Conservation (phyloP, 148 eudicot species). For the Arbutus unedo region DNA sequence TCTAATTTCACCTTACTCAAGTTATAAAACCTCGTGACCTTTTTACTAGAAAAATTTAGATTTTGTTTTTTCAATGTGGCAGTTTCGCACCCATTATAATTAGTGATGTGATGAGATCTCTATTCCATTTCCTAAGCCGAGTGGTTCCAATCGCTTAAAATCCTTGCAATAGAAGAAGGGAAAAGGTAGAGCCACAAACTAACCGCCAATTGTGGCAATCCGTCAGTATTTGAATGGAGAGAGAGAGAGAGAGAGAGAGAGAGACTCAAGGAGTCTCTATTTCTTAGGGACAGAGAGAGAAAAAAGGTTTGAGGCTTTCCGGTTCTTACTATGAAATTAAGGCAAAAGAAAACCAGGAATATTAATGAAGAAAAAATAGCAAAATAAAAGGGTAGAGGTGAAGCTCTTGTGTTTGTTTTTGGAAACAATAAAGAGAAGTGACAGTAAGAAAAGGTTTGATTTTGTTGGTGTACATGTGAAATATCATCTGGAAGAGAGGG, state of each 20-base stretch:
- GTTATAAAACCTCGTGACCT: no score
- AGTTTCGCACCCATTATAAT: no score
- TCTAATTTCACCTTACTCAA: no score
- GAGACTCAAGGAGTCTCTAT: background rate
- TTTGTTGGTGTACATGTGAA: background rate
- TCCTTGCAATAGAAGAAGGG: background rate
- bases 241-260: slow-evolving; percentile 8
- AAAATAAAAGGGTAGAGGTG: background rate
- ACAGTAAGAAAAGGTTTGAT: background rate
- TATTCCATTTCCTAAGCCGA: no score
- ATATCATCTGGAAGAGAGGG: background rate
- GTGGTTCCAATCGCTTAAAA: background rate
- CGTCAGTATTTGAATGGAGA: background rate
- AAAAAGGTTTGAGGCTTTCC: background rate
- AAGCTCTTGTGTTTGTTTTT: background rate
- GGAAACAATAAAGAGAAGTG: background rate
- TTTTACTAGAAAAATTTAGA: no score
- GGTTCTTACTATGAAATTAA: background rate
- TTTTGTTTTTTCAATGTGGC: no score
- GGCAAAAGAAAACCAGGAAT: background rate
- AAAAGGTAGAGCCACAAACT: background rate
- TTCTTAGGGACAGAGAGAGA: background rate
- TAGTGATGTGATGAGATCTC: no score
- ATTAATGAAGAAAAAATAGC: background rate
- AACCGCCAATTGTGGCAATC: slow-evolving; percentile 6